phyloP scores from a whole-genome alignment of 2,329 filamentous ascomycete species.

The Phyllosticta capitalensis region DNA sequence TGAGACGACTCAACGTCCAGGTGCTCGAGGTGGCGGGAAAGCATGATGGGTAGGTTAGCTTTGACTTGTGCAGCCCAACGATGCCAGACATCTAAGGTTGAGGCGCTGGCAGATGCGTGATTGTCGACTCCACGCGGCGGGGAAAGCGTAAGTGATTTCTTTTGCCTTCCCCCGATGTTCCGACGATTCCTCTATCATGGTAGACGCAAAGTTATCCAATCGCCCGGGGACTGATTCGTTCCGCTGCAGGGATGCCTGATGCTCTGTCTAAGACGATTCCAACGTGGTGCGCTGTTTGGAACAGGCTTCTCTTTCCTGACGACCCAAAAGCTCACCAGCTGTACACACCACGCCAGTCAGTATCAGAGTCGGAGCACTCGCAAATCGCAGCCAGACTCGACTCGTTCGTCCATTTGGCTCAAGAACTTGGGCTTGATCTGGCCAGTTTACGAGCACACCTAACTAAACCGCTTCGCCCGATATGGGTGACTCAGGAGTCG shows the following conservation, averaged over 20 bases:
- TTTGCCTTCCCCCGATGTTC: not conserved
- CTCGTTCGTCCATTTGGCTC: slow-evolving; percentile 42
- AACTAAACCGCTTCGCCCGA: slow-evolving; percentile 62
- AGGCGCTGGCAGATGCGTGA: slow-evolving; percentile 50
- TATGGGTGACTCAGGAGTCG: slow-evolving; percentile 70
- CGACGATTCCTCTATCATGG: not conserved
- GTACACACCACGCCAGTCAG: slow-evolving; percentile 60
- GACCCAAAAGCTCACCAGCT: slow-evolving; percentile 43
- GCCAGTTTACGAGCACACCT: slow-evolving; percentile 46
- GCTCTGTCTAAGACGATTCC: slow-evolving; percentile 89
- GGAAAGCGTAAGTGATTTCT: slow-evolving; percentile 58
- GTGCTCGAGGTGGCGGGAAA: slow-evolving; percentile 58
- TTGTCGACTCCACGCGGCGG: slow-evolving; percentile 86
- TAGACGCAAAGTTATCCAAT: not conserved
- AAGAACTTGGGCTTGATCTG: slow-evolving; percentile 54
- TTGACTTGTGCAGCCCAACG: not conserved
- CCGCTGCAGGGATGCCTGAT: slow-evolving; percentile 67
- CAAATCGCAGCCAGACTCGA: slow-evolving; percentile 63
- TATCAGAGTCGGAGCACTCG: slow-evolving; percentile 65
- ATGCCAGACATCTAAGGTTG: not conserved
- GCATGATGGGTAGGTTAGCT: slow-evolving; percentile 52
- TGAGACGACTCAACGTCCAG: slow-evolving; percentile 74
- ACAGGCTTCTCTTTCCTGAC: slow-evolving; percentile 64
- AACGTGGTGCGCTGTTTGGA: slow-evolving; percentile 85
- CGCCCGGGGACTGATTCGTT: slow-evolving; percentile 3